A percentile compares a stretch with the other conserved stretches of the same genome.
These are phyloP conservation scores for Hydnum rufescens DNA, from an alignment of 768 basidiomycete genomes.

Conservation along the genomic window DNA sequence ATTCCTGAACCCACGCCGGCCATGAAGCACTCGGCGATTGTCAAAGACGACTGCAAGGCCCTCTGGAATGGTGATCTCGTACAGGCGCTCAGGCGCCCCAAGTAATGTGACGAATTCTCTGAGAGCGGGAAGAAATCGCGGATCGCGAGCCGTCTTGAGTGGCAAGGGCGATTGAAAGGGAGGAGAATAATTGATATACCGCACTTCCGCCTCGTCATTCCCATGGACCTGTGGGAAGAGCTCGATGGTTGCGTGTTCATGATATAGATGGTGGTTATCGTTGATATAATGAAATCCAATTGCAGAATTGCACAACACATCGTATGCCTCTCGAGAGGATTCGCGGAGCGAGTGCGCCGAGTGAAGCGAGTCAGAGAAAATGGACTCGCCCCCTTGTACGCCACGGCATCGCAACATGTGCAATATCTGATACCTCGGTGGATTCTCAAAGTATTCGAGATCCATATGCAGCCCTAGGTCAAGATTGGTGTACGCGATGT, in stretches of 20 bases:
- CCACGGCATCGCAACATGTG: conserved; percentile 68
- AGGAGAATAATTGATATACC: conserved; percentile 76
- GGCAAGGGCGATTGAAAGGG: conserved; percentile 81
- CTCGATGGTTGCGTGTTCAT: conserved; percentile 57
- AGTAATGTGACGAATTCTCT: conserved; percentile 37
- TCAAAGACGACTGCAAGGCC: conserved; percentile 85
- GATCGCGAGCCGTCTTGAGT: conserved; percentile 25
- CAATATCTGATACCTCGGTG: conserved; percentile 80
- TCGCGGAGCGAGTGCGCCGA: conserved; percentile 36
- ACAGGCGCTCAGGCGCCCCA: conserved; percentile 30
- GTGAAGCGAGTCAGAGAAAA: conserved; percentile 67
- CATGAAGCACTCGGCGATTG: conserved; percentile 78
- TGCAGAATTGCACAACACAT: conserved; percentile 34
- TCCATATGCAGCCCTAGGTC: conserved; percentile 85
- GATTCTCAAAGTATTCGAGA: conserved; percentile 78
- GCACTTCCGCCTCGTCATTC: conserved; percentile 20
- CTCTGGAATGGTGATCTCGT: conserved; percentile 48
- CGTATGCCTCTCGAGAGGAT: conserved; percentile 31
- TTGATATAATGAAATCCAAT: conserved; percentile 88
- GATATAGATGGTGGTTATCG: conserved; percentile 64
- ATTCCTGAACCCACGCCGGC: conserved; percentile 46
- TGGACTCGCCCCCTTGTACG: conserved; percentile 63
- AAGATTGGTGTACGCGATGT: conserved; percentile 90
- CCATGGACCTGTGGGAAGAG: conserved; percentile 17
- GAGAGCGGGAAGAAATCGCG: conserved; percentile 43